Percentiles rank a stretch among this genome's conserved stretches.
Conservation (phyloP, 371 early-diverging fungal species). For the Mucor mucedo region DNA sequence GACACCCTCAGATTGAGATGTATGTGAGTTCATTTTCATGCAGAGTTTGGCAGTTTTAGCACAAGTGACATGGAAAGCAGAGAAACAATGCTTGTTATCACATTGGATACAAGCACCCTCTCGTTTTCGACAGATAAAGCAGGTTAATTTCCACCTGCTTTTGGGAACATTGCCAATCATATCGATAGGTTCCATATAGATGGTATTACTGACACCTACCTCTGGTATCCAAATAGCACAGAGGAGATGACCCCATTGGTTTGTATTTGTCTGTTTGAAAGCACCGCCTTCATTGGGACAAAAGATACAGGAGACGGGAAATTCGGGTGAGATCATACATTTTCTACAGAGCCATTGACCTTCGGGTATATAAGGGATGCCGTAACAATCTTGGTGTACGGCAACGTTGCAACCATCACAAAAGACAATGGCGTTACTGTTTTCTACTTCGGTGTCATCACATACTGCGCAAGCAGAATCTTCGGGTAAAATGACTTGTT, state of each 20-base stretch:
- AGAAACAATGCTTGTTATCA: slow-evolving; percentile 83
- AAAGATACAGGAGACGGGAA: slow-evolving; percentile 88
- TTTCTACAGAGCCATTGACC: slow-evolving; percentile 99
- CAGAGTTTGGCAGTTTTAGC: slow-evolving; percentile 85
- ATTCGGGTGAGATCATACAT: slow-evolving; percentile 94
- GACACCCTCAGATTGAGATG: slow-evolving; percentile 56
- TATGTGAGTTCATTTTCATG: slow-evolving; percentile 79
- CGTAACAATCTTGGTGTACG: slow-evolving; percentile 99
- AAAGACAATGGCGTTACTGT: slow-evolving; percentile 97
- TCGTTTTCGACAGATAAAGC: slow-evolving; percentile 83
- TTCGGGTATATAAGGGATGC: slow-evolving; percentile 99
- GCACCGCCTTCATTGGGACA: slow-evolving; percentile 97
- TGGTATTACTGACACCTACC: slow-evolving; percentile 83
- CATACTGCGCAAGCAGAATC: slow-evolving; percentile 94
- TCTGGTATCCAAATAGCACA: slow-evolving; percentile 98
- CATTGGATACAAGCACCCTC: slow-evolving; percentile 97
- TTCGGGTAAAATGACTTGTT: slow-evolving; percentile 60
- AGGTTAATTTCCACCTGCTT: slow-evolving; percentile 87
- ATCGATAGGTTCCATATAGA: slow-evolving; percentile 98
- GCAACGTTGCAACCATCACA: slow-evolving; percentile 99
- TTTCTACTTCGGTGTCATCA: slow-evolving; percentile 95
- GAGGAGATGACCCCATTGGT: slow-evolving; percentile 94
- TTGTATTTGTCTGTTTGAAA: slow-evolving; percentile 93
- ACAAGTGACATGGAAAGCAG: slow-evolving; percentile 95
- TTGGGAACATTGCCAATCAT: slow-evolving; percentile 85